These are phyloP conservation scores for Paramecium bursaria DNA, from an alignment of 73 alveolate genomes.

Conservation along the genomic window DNA sequence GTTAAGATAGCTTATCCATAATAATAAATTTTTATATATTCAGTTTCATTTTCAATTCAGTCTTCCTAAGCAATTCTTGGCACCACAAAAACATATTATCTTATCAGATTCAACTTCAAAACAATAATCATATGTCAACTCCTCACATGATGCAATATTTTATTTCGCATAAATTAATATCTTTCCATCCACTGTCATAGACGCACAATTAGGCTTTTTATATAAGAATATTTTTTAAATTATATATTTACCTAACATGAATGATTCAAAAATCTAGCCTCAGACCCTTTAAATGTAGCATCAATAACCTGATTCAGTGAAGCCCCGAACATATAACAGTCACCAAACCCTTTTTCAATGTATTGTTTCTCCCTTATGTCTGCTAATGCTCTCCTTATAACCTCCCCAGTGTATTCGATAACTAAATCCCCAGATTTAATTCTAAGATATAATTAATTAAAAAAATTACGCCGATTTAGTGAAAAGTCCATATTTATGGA, in stretches of 20 bases:
- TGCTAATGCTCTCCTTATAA: conserved; percentile 91
- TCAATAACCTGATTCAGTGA: conserved; percentile 92
- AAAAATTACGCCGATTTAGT: conserved; percentile 80
- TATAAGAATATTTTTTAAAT: neutral
- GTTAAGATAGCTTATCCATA: conserved; percentile 2
- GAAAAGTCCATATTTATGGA: conserved; percentile 96
- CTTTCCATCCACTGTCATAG: conserved; percentile 92
- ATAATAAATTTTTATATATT: too few relatives aligned
- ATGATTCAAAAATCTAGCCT: conserved; percentile 95
- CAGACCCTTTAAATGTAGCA: conserved; percentile 96
- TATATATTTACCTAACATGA: conserved; percentile 83
- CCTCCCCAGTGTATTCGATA: conserved; percentile 97
- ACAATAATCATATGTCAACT: conserved; percentile 93
- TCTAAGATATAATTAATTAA: conserved; percentile 60
- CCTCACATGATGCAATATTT: conserved; percentile 92
- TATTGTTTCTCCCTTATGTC: conserved; percentile 92
- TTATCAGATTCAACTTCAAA: conserved; percentile 96
- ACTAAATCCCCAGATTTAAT: conserved; percentile 93
- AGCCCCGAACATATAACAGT: conserved; percentile 96
- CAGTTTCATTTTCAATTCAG: conserved; percentile 91
- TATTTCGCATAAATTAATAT: conserved; percentile 93
- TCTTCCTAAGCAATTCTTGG: conserved; percentile 93
- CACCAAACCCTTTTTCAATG: conserved; percentile 95
- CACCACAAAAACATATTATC: conserved; percentile 94
- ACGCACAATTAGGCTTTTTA: conserved; percentile 85